phyloP scores from a whole-genome alignment of 2,329 filamentous ascomycete genomes.

The Aureobasidium sp. region DNA sequence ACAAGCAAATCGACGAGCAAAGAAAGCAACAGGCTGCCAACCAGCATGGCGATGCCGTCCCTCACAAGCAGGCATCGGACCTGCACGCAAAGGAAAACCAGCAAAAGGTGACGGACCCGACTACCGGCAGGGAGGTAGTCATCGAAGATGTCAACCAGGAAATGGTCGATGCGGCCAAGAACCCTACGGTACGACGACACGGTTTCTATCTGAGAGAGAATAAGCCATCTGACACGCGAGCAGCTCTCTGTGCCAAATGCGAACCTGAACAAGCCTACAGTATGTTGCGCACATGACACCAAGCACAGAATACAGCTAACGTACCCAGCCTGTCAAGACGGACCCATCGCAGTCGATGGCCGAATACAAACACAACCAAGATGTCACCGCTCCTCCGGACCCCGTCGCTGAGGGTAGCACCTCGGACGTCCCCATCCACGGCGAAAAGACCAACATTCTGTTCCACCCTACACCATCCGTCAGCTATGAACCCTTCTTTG shows the following conservation, averaged over 20 bases:
- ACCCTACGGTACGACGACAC: conserved; percentile 51
- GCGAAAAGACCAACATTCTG: conserved; percentile 91
- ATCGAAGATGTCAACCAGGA: conserved; percentile 73
- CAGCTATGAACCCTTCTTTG: conserved; percentile 83
- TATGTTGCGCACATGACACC: conserved; percentile 25
- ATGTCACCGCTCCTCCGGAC: conserved; percentile 83
- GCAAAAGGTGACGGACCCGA: conserved; percentile 71
- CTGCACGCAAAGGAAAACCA: conserved; percentile 38
- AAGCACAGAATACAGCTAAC: neutral
- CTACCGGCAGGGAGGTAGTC: conserved; percentile 74
- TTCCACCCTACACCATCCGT: conserved; percentile 91
- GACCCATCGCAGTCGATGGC: conserved; percentile 60
- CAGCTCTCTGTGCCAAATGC: conserved; percentile 81
- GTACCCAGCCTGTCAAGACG: conserved; percentile 53
- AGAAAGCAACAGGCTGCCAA: conserved; percentile 23
- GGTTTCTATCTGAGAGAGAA: neutral
- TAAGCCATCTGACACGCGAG: conserved; percentile 3
- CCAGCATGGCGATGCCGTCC: conserved; percentile 27
- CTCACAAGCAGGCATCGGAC: conserved; percentile 36
- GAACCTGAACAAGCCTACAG: conserved; percentile 67
- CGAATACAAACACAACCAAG: conserved; percentile 78
- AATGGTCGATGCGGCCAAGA: conserved; percentile 59
- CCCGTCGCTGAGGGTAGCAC: conserved; percentile 74
- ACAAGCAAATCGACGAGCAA: conserved; percentile 59
- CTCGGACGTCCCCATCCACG: conserved; percentile 88